phyloP scores from a whole-genome alignment of 1,284 basidiomycete species.

The Malassezia psittaci region DNA sequence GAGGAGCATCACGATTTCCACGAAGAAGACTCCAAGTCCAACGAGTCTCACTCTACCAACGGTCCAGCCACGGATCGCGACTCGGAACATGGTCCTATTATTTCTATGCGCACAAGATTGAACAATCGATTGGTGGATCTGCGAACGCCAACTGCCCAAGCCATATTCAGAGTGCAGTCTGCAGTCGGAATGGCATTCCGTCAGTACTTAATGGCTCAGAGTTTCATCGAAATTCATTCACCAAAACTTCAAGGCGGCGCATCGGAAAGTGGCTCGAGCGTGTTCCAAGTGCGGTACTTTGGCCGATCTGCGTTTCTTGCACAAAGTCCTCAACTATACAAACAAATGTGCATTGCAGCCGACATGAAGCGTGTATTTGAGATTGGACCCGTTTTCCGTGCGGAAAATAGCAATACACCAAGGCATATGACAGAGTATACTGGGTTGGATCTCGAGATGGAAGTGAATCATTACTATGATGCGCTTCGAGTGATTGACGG shows the following conservation, averaged over 20 bases:
- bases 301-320: conserved; percentile 39
- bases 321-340: conserved; percentile 40
- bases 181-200: conserved; percentile 37
- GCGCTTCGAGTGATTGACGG: conserved; percentile 37
- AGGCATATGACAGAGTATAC: conserved; percentile 45
- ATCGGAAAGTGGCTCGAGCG: conserved; percentile 38
- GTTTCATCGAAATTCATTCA: conserved; percentile 41
- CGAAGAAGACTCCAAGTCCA: background rate
- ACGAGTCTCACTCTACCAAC: background rate
- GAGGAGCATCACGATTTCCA: conserved; percentile 17
- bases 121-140: conserved; percentile 40
- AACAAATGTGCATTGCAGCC: conserved; percentile 43
- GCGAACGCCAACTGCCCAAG: conserved; percentile 36
- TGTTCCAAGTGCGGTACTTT: conserved; percentile 44
- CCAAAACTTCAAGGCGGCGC: conserved; percentile 43
- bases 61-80: conserved; percentile 13
- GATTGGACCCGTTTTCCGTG: conserved; percentile 44
- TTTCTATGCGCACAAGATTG: conserved; percentile 35
- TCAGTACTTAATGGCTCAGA: conserved; percentile 26
- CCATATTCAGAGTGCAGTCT: conserved; percentile 40
- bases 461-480: conserved; percentile 41
- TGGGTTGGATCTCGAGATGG: conserved; percentile 44
- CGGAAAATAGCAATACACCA: conserved; percentile 43
- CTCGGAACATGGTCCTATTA: conserved; percentile 17
- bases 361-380: conserved; percentile 43